phyloP scores from a whole-genome alignment of 2,329 filamentous ascomycete species.

The Epichloe elymi region DNA sequence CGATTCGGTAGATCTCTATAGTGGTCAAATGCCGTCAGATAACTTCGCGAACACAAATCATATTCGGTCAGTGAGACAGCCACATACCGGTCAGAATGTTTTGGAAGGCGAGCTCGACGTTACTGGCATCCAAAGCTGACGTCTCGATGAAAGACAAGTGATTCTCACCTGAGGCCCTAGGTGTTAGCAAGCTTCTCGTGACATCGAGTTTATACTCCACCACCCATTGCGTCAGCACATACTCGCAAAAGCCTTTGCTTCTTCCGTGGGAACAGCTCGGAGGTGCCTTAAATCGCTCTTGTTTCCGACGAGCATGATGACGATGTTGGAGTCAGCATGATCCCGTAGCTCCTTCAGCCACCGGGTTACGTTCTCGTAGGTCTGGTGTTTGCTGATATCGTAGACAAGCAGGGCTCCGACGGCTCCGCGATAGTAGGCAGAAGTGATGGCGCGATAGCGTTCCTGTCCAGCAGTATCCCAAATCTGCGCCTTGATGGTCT shows the following conservation, averaged over 20 bases:
- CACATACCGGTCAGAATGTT: conserved; percentile 90
- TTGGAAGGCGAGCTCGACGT: conserved; percentile 97
- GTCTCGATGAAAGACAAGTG: conserved; percentile 99
- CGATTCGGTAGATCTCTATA: conserved; percentile 96
- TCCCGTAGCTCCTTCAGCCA: conserved; percentile 98
- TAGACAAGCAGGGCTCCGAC: conserved; percentile 96
- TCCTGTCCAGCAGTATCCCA: conserved; percentile 99
- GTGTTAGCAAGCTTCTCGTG: conserved; percentile 2
- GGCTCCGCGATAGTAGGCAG: conserved; percentile 95
- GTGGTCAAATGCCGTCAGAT: conserved; percentile 3
- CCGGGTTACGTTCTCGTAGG: conserved; percentile 96
- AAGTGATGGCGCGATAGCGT: conserved; percentile 97
- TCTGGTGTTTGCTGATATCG: conserved; percentile 99
- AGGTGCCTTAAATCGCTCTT: conserved; percentile 99
- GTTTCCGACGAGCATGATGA: conserved; percentile 99
- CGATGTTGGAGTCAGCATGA: conserved; percentile 96
- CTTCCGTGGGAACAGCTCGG: conserved; percentile 90
- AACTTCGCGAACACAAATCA: not conserved
- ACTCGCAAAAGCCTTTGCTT: conserved; percentile 98
- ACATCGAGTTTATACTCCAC: not conserved
- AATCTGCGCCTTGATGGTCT: conserved; percentile 99
- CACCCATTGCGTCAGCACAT: conserved; percentile 18
- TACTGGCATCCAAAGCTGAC: conserved; percentile 94
- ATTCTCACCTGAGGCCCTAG: conserved; percentile 63
- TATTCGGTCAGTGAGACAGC: not conserved